Evolutionary conservation across 208 protist genomes (phyloP).

Genomic region (Acanthamoeba divionensis): DNA sequence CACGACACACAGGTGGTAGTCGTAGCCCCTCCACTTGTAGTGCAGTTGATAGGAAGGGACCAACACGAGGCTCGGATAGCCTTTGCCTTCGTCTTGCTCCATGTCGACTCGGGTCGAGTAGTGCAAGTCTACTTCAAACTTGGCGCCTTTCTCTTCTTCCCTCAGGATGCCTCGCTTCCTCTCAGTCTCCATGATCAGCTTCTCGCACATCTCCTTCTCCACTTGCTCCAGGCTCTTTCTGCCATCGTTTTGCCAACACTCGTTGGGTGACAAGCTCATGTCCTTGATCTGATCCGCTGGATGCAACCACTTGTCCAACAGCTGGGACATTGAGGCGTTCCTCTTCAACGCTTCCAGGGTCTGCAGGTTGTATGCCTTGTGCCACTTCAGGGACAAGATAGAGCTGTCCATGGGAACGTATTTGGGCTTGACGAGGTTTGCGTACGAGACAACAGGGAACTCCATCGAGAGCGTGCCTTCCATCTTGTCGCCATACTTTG

Average conservation of each 20-base stretch:
- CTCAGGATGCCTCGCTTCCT: background rate
- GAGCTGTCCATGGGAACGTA: background rate
- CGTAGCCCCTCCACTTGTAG: background rate
- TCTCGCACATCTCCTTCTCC: background rate
- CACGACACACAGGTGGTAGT: constrained; percentile 12
- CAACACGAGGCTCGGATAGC: background rate
- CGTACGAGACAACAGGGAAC: background rate
- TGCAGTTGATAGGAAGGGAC: constrained; percentile 4
- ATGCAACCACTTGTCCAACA: background rate
- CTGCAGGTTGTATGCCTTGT: background rate
- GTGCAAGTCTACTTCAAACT: background rate
- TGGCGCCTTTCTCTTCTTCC: background rate
- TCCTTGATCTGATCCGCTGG: background rate
- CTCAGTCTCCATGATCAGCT: background rate
- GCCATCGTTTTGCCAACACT: background rate
- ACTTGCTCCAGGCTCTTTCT: constrained; percentile 3
- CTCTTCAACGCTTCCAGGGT: background rate
- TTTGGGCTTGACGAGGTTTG: background rate
- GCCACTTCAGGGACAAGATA: background rate
- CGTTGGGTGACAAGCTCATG: background rate
- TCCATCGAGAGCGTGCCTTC: background rate
- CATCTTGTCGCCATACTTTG: background rate
- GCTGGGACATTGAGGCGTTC: background rate
- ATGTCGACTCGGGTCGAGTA: background rate
- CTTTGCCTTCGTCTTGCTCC: constrained; percentile 2